Percentiles rank a stretch among this genome's conserved stretches.
These are phyloP conservation scores for Lactarius deliciosus DNA, from an alignment of 768 basidiomycete genomes.

Conservation along the genomic window DNA sequence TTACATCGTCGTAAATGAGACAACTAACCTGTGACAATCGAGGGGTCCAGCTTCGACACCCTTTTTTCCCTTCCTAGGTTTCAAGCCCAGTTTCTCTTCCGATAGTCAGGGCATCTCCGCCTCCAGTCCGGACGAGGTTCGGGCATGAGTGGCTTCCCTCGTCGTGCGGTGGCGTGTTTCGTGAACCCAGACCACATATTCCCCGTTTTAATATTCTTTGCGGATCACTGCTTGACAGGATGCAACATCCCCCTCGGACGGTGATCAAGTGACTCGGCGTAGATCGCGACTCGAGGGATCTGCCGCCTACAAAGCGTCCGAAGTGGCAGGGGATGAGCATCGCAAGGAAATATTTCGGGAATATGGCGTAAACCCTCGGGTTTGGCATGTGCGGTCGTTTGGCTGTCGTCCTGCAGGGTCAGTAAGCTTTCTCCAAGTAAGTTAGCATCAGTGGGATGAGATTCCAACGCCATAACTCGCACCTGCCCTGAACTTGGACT, in stretches of 20 bases:
- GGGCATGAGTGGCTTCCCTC: not conserved
- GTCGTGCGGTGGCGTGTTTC: slow-evolving; percentile 1
- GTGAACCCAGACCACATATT: not conserved
- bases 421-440: not conserved
- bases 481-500: not conserved
- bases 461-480: not conserved
- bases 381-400: not conserved
- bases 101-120: not conserved
- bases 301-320: not conserved
- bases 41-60: not conserved
- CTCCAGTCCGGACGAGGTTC: not conserved
- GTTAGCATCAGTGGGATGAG: not conserved
- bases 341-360: not conserved
- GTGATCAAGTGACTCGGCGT: not conserved
- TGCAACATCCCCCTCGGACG: not conserved
- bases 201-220: not conserved
- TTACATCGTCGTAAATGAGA: not conserved
- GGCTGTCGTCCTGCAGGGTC: slow-evolving; percentile 1
- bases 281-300: not conserved
- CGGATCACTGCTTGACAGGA: not conserved
- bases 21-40: not conserved
- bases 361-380: not conserved
- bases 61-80: not conserved
- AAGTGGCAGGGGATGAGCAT: not conserved
- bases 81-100: not conserved